These are phyloP conservation scores for Picochlorum costavermella DNA, from an alignment of 139 green algal species.

Conservation along the genomic window DNA sequence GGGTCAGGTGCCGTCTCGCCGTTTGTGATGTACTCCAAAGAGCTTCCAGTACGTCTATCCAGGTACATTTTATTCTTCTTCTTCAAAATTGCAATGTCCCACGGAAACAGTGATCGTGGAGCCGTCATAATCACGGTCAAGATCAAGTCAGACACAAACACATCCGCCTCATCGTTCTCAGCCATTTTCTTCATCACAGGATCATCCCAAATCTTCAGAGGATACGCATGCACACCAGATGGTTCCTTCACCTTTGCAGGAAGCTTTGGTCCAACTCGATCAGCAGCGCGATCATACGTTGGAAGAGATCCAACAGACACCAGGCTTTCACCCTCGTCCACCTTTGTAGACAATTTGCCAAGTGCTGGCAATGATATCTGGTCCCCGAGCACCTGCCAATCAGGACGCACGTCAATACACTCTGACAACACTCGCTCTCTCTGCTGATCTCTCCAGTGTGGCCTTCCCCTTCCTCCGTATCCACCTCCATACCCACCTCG, in stretches of 20 bases:
- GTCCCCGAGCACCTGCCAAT: slow-evolving; percentile 88
- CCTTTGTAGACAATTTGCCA: slow-evolving; percentile 66
- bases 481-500: neutral
- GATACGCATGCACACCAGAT: slow-evolving; percentile 49
- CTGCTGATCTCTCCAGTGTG: slow-evolving; percentile 20
- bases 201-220: slow-evolving; percentile 80
- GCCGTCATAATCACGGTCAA: slow-evolving; percentile 92
- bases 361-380: slow-evolving; percentile 78
- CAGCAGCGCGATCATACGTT: slow-evolving; percentile 85
- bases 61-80: slow-evolving; percentile 64
- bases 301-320: slow-evolving; percentile 57
- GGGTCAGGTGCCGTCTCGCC: slow-evolving; percentile 58
- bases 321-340: slow-evolving; percentile 42
- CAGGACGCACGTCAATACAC: slow-evolving; percentile 85
- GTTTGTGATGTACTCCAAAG: slow-evolving; percentile 79
- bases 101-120: slow-evolving; percentile 80
- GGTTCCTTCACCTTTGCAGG: slow-evolving; percentile 65
- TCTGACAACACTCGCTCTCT: slow-evolving; percentile 43
- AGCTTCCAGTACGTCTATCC: slow-evolving; percentile 71
- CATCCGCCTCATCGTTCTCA: slow-evolving; percentile 40
- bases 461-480: neutral
- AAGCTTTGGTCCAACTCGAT: slow-evolving; percentile 78
- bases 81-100: slow-evolving; percentile 71
- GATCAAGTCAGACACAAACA: slow-evolving; percentile 91
- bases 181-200: slow-evolving; percentile 73